Base-by-base conservation (phyloP, 768 basidiomycete genomes). In the Tulasnella sp. region DNA sequence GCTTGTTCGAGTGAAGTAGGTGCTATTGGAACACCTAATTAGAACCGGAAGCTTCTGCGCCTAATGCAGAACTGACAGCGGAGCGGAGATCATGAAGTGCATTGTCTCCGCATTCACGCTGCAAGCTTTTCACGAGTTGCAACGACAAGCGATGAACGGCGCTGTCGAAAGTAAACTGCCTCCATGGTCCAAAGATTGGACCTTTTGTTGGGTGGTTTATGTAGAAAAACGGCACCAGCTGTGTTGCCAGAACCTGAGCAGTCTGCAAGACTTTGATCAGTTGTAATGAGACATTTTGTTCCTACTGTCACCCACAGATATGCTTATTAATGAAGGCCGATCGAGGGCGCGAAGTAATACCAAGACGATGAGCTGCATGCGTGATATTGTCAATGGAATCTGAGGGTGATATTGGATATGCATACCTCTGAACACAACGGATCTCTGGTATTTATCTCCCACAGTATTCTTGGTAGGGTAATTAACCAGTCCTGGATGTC, bases 181-280 rank as follows among this genome's bases (percentile, higher is more conserved):
- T 64, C 66, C 79, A 96, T 20, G 92, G 92, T 0, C 92, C 93
- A 13, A 68, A 66, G 28, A 91, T 60, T 48, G 70, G 67, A 7
- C 90, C 91, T 42, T 79, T 82, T 25, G 68, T 67, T n/a, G 85
- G 71, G 62, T 95, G 90, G 8, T 65, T 68, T 39, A 92, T 72
- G 59, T 70, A 71, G 67, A 95, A 96, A 66, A 79, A 95, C 16
- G 90, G 89, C 8, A 73, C 66, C 5, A 93, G 68, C 20, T 81
- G 77, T 15, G 76, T 70, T 53, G 71, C 69, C 42, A 89, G 64
- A 39, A 69, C 51, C 27, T n/a, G 28, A 12, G 27, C 15, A 60
- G 33, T 65, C 41, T 56, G 77, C 62, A n/a, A 13, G 42, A 49
- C 40, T 35, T 19, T 55, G 37, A 16, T 10, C 46, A 31, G 46